Evolutionary conservation across 1,284 basidiomycete genomes (phyloP), one percentile per base, ranked within the genome.

Genomic region (Trichosporon inkin): DNA sequence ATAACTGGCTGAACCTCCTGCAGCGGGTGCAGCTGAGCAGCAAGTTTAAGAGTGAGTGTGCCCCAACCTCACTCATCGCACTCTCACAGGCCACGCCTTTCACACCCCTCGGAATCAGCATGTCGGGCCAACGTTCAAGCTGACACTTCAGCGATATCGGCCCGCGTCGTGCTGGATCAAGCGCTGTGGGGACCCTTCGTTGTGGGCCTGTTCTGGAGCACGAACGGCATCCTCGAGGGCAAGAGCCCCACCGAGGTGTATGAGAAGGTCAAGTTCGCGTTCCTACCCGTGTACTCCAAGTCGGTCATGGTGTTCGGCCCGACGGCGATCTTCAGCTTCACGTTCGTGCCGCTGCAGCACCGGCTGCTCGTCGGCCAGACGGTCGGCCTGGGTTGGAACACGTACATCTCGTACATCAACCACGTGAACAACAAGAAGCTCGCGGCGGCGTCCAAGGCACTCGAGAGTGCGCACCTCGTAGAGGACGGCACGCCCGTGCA

Each of bases 301-400:
- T 67, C 68, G 1, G 62, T 73, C 16, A 82, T 79, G n/a, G 88
- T 91, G 10, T 92, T 88, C 72, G 82, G 87, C 47, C 90, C 90
- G 0, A 84, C 89, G 0, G 90, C 92, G 71, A 73, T 89, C 57
- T 79, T 91, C 80, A 92, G 92, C 79, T 92, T 92, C 70, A 80
- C 85, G 8, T 38, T 92, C 56, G 83, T 92, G 0, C 91, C 90
- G 0, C 83, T 83, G 3, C 89, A 91, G 68, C 80, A 90, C 56
- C 85, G 90, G 17, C 86, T 92, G 62, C 81, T 88, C 10, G 81
- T 88, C n/a, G 83, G 91, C 20, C 85, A 90, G 69, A 83, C 87
- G 16, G 89, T 93, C 57, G 88, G 86, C 60, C 80, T 93, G 58
- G 89, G 69, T 35, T 92, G 90, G 91, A 80, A 92, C 67, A 67